phyloP scores from a whole-genome alignment of 495 filamentous ascomycete genomes.

The Penicillium ochrochloron region DNA sequence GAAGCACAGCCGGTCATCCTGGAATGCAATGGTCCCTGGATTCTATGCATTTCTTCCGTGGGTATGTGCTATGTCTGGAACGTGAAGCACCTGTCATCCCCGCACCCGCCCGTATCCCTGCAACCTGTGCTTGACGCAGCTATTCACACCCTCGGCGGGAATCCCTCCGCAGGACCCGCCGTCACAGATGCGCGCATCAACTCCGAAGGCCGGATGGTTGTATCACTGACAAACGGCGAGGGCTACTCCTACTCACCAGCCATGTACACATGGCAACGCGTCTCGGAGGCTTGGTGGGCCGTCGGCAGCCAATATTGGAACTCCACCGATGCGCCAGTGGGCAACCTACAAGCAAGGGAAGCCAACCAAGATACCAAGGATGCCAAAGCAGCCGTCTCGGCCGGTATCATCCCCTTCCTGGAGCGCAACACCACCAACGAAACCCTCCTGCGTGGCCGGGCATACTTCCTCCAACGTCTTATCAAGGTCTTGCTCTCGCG shows the following conservation, averaged over 20 bases:
- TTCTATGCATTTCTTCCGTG: constrained; percentile 85
- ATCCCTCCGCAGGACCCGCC: constrained; percentile 73
- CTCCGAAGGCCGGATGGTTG: constrained; percentile 77
- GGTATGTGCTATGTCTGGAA: constrained; percentile 96
- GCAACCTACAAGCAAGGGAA: constrained; percentile 74
- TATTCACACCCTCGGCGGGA: constrained; percentile 65
- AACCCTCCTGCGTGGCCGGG: constrained; percentile 86
- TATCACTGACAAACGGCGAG: constrained; percentile 90
- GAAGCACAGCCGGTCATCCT: constrained; percentile 94
- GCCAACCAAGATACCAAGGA: constrained; percentile 53
- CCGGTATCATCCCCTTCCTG: constrained; percentile 88
- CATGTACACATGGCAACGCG: constrained; percentile 91
- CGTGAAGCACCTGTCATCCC: constrained; percentile 78
- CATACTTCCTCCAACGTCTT: constrained; percentile 84
- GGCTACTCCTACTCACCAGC: constrained; percentile 83
- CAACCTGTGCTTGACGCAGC: constrained; percentile 91
- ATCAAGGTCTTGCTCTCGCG: constrained; percentile 82
- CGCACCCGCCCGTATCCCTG: constrained; percentile 88
- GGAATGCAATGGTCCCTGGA: constrained; percentile 85
- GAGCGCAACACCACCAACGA: constrained; percentile 95
- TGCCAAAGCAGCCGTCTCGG: constrained; percentile 68
- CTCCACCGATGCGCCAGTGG: constrained; percentile 82
- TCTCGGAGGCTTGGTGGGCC: constrained; percentile 97
- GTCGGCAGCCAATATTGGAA: constrained; percentile 99
- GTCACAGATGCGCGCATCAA: constrained; percentile 91